These are phyloP conservation scores for Epicoccum sorghinum DNA, from an alignment of 2,329 filamentous ascomycete genomes.

Conservation along the genomic window DNA sequence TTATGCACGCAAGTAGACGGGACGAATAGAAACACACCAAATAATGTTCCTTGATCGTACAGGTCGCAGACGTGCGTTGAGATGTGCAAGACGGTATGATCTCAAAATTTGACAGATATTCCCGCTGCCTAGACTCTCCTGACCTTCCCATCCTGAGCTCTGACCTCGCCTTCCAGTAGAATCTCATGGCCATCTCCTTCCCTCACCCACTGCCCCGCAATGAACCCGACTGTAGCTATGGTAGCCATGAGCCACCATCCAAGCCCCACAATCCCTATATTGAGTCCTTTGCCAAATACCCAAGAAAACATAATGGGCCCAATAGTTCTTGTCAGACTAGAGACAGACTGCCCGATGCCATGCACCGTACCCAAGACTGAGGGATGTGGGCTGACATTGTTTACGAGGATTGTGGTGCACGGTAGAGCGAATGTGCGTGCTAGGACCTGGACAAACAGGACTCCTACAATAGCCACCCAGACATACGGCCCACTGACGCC, in stretches of 20 bases:
- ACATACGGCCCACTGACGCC: conserved; percentile 50
- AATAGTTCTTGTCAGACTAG: conserved; percentile 63
- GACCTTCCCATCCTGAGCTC: conserved; percentile 45
- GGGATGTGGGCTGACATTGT: conserved; percentile 59
- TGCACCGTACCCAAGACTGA: conserved; percentile 63
- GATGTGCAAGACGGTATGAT: too few relatives aligned
- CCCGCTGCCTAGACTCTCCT: too few relatives aligned
- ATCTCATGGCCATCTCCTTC: conserved; percentile 71
- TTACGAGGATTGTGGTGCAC: conserved; percentile 60
- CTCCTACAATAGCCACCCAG: conserved; percentile 51
- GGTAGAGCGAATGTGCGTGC: conserved; percentile 61
- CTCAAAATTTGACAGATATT: too few relatives aligned
- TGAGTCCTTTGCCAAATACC: conserved; percentile 65
- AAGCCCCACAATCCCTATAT: conserved; percentile 62
- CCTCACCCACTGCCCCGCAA: conserved; percentile 62
- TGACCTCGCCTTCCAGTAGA: conserved; percentile 66
- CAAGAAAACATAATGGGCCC: conserved; percentile 67
- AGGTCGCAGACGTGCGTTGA: too few relatives aligned
- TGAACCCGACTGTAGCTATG: conserved; percentile 56
- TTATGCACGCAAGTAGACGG: too few relatives aligned
- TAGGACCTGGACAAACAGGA: conserved; percentile 53
- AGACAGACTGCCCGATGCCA: conserved; percentile 65
- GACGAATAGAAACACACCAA: too few relatives aligned
- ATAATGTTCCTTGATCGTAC: too few relatives aligned
- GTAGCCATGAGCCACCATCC: conserved; percentile 64